Percentiles rank a stretch among this genome's conserved stretches.
Conservation (phyloP, 345 rosid species). For the Kandelia obovata region DNA sequence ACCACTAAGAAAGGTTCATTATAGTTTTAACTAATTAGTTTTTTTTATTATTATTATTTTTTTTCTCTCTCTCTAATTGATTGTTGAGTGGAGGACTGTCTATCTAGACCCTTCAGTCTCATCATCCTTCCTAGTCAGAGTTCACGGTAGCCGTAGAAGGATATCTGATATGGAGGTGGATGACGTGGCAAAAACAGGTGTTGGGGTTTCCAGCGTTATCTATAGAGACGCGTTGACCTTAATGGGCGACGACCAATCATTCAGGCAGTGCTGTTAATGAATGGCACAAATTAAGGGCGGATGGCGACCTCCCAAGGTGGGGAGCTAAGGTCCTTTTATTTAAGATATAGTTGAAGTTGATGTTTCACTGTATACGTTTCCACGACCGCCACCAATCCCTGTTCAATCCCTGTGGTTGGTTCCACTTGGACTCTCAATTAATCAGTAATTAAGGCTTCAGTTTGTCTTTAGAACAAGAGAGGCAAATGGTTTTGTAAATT, state of each 20-base stretch:
- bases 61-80: background rate
- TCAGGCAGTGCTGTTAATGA: too few species aligned
- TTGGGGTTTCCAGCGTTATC: background rate
- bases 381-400: too few species aligned
- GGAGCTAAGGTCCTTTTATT: conserved; percentile 30
- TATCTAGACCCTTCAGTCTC: background rate
- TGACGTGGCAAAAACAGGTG: conserved; percentile 32
- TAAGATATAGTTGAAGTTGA: too few species aligned
- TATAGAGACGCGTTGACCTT: background rate
- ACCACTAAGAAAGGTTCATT: background rate
- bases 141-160: background rate
- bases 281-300: too few species aligned
- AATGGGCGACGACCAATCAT: conserved; percentile 9
- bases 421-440: too few species aligned
- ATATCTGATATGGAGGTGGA: conserved; percentile 7
- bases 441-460: too few species aligned
- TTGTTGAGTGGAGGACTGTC: background rate
- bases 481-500: too few species aligned
- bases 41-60: background rate
- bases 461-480: too few species aligned
- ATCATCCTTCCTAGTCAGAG: background rate
- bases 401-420: too few species aligned
- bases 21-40: background rate
- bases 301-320: conserved; percentile 17
- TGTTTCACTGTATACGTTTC: too few species aligned